Conservation (phyloP, 371 early-diverging fungal genomes). For the Mucor piriformis region DNA sequence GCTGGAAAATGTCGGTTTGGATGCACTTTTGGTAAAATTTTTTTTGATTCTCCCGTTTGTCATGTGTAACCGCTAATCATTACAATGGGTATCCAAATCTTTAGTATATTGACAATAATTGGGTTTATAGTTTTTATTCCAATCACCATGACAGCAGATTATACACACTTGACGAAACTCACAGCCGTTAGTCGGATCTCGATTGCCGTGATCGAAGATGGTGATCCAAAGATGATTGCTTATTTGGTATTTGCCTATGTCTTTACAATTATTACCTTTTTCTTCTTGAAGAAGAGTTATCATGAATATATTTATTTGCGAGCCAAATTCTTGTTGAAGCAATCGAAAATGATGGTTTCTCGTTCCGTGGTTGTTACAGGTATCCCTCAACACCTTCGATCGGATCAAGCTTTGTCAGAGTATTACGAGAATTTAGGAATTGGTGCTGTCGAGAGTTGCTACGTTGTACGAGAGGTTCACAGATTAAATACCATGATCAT, state of each 20-base stretch:
- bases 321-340: conserved; percentile 47
- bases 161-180: conserved; percentile 7
- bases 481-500: conserved; percentile 33
- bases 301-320: conserved; percentile 50
- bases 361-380: conserved; percentile 63
- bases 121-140: conserved; percentile 43
- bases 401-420: conserved; percentile 49
- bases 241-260: conserved; percentile 60
- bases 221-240: conserved; percentile 47
- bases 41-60: background rate
- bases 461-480: conserved; percentile 58
- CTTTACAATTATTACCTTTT: conserved; percentile 54
- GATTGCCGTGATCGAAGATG: conserved; percentile 34
- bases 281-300: conserved; percentile 54
- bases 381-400: conserved; percentile 47
- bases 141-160: conserved; percentile 31
- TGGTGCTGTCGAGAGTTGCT: conserved; percentile 55
- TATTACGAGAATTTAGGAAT: conserved; percentile 56
- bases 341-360: conserved; percentile 40
- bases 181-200: conserved; percentile 29
- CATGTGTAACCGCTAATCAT: conserved; percentile 35
- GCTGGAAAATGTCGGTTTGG: conserved; percentile 64
- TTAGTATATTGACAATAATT: conserved; percentile 40
- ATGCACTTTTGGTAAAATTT: conserved; percentile 61
- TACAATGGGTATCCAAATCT: conserved; percentile 49